Base-by-base conservation (phyloP, 768 basidiomycete species). In the Hygrophoropsis aurantiaca region DNA sequence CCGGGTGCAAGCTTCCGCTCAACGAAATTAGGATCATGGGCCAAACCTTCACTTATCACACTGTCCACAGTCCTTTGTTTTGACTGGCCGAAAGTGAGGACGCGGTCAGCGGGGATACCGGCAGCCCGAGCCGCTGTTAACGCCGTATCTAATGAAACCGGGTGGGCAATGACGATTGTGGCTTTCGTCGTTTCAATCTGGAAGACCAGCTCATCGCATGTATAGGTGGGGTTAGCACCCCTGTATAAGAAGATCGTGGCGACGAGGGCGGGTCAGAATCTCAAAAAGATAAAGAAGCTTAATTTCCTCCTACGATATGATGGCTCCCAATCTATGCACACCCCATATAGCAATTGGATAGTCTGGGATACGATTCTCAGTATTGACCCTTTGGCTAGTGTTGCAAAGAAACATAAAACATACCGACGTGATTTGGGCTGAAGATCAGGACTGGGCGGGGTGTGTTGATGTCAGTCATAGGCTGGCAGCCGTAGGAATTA, bases 341-440 rank as follows among this genome's bases (percentile, higher is more conserved):
- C 80, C 84, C 84, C 83, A 85, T 5, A 84, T 68, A 32, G 65
- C 72, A 25, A 71, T 61, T 7, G 75, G 70, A 50, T 84, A 85
- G 50, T 80, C 83, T 84, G 44, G 4, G n/a, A 38, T 5, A 19
- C 13, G 27, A 30, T 30, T 30, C 13, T n/a, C 13, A 30, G 13
- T 30, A 13, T 30, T 30, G 7, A 13, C 13, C 7, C 6, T 7
- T 30, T 6, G 27, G 6, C 27, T 30, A 30, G 27, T 30, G 27
- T 7, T 7, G 27, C 13, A 30, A 30, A 30, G 27, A 30, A 30
- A 13, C 23, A 41, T 20, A 36, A 42, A 38, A 37, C 66, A 53
- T 44, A 84, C 84, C 82, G 21, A 80, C 66, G 58, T 83, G 73
- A 53, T 87, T 87, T 11, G 81, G 79, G 52, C 82, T 80, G 61